Conservation (phyloP, 371 early-diverging fungal species). For the Mucor piriformis region DNA sequence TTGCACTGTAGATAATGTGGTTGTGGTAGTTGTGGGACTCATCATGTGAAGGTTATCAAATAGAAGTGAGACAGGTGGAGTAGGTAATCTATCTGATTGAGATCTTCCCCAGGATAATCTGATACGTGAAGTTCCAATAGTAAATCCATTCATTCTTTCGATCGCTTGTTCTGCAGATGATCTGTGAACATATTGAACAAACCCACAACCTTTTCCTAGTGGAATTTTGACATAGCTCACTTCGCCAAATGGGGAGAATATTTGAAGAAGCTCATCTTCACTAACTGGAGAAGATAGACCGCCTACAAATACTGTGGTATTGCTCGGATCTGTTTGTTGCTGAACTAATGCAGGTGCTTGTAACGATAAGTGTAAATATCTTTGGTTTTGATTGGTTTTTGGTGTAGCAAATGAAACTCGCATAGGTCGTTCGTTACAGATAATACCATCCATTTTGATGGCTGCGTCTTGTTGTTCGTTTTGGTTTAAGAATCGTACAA, state of each 20-base stretch:
- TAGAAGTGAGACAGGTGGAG: not conserved
- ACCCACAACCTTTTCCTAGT: constrained; percentile 92
- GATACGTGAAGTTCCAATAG: constrained; percentile 81
- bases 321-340: constrained; percentile 77
- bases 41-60: not conserved
- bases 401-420: constrained; percentile 85
- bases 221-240: constrained; percentile 92
- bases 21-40: not conserved
- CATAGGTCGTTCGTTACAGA: constrained; percentile 73
- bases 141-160: constrained; percentile 82
- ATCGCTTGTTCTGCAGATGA: constrained; percentile 88
- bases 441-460: constrained; percentile 74
- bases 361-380: constrained; percentile 32
- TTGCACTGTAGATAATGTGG: not conserved
- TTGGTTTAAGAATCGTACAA: constrained; percentile 76
- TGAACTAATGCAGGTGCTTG: constrained; percentile 47
- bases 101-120: constrained; percentile 92
- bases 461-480: constrained; percentile 76
- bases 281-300: constrained; percentile 78
- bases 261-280: constrained; percentile 81
- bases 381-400: constrained; percentile 31
- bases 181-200: constrained; percentile 86
- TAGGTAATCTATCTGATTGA: constrained; percentile 39
- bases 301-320: constrained; percentile 96
- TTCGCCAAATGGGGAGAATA: constrained; percentile 86